Conservation (phyloP, 2,329 filamentous ascomycete species). For the Diaporthe ilicicola region DNA sequence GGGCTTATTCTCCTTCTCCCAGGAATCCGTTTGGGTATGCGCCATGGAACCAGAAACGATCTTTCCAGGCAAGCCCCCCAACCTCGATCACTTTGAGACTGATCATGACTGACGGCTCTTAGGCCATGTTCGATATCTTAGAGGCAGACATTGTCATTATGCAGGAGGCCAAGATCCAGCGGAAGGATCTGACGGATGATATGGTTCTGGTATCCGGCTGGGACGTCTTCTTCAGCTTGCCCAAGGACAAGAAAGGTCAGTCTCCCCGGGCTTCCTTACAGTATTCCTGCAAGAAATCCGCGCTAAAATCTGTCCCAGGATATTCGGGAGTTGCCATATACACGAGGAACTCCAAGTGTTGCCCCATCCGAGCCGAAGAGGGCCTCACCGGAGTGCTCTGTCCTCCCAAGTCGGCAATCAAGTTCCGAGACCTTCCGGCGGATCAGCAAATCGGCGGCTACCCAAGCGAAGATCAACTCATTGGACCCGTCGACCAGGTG, state of each 20-base stretch:
- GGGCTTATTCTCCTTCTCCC: not conserved
- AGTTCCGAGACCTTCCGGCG: constrained; percentile 78
- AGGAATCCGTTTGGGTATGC: constrained; percentile 87
- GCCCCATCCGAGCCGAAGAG: constrained; percentile 90
- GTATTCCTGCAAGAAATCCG: too few species aligned
- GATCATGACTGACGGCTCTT: not conserved
- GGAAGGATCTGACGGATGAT: constrained; percentile 90
- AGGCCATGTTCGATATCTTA: constrained; percentile 94
- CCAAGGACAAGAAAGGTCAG: constrained; percentile 89
- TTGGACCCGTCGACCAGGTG: constrained; percentile 70
- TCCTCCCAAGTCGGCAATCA: constrained; percentile 73
- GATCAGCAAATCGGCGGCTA: constrained; percentile 89
- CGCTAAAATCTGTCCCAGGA: constrained; percentile 60
- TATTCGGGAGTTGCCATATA: constrained; percentile 97
- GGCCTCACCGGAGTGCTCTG: constrained; percentile 86
- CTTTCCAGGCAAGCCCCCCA: constrained; percentile 65
- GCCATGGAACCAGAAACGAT: constrained; percentile 78
- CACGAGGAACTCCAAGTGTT: constrained; percentile 85
- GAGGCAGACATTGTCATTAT: constrained; percentile 94
- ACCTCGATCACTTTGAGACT: not conserved
- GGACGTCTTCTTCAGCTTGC: constrained; percentile 96
- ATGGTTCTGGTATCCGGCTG: constrained; percentile 95
- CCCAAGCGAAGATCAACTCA: constrained; percentile 74
- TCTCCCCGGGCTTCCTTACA: not conserved
- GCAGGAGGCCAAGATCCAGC: constrained; percentile 96